Percentiles rank a stretch among this genome's conserved stretches.
Conservation (phyloP, 495 filamentous ascomycete genomes). For the Niebla homalea region DNA sequence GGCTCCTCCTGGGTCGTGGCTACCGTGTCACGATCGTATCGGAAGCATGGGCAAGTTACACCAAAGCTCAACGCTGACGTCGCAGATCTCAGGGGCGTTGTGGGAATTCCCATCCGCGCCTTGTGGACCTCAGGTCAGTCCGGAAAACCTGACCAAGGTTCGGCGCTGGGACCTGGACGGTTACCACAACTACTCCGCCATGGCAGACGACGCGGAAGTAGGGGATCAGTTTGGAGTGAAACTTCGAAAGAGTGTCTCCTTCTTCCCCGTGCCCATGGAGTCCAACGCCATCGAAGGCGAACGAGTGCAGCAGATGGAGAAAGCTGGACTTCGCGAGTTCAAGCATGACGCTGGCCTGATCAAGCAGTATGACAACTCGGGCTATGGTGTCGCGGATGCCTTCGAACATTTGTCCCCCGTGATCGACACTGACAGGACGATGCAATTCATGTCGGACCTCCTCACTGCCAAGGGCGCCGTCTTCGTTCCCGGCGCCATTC, state of each 20-base stretch:
- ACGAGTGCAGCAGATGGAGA: too few relatives aligned
- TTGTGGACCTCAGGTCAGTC: conserved; percentile 30
- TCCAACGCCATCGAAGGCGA: not conserved
- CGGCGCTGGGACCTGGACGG: not conserved
- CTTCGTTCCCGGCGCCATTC: not conserved
- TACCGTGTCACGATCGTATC: conserved; percentile 35
- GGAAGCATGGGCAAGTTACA: conserved; percentile 26
- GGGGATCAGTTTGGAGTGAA: not conserved
- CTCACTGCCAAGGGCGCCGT: not conserved
- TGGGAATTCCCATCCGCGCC: conserved; percentile 35
- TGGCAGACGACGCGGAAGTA: not conserved
- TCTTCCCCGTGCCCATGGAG: not conserved
- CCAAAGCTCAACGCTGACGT: conserved; percentile 26
- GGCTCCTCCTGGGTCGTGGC: conserved; percentile 33
- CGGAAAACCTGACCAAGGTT: not conserved
- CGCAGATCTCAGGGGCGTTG: conserved; percentile 34
- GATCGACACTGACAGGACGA: conserved; percentile 31
- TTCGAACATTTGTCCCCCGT: conserved; percentile 32
- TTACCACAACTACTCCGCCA: not conserved
- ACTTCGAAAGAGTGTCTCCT: too few relatives aligned
- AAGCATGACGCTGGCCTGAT: too few relatives aligned
- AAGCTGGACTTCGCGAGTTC: too few relatives aligned
- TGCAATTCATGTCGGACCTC: not conserved
- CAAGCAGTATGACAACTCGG: conserved; percentile 18
- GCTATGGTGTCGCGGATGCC: conserved; percentile 30